Percentiles rank a stretch among this genome's conserved stretches.
phyloP scores from a whole-genome alignment of 306 rosid genomes.

The Inga laurina region DNA sequence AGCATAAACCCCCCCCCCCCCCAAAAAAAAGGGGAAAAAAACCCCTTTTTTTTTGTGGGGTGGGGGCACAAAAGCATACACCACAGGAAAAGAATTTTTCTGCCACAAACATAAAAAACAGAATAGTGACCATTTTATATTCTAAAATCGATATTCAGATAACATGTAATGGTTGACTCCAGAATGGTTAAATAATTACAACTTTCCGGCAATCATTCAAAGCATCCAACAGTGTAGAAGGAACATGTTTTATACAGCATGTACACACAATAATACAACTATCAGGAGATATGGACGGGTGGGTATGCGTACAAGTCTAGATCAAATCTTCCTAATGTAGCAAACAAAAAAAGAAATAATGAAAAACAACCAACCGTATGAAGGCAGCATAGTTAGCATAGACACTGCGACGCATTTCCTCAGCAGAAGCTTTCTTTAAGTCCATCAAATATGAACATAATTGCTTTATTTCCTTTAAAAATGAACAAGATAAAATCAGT shows the following conservation, averaged over 20 bases:
- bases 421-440: constrained; percentile 91
- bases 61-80: background rate
- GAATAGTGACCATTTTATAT: background rate
- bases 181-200: constrained; percentile 10
- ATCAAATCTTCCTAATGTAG: background rate
- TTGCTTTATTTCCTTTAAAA: constrained; percentile 84
- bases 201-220: constrained; percentile 9
- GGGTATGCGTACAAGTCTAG: background rate
- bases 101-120: constrained; percentile 8
- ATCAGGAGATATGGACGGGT: background rate
- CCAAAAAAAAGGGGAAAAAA: too few relatives aligned
- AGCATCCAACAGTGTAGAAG: background rate
- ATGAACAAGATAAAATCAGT: background rate
- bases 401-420: constrained; percentile 98
- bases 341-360: background rate
- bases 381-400: constrained; percentile 97
- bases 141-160: background rate
- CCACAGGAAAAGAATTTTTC: background rate
- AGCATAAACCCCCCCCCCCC: background rate
- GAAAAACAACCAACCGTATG: constrained; percentile 68
- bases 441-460: constrained; percentile 83
- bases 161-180: background rate
- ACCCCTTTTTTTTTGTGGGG: background rate
- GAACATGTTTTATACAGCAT: background rate
- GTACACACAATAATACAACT: constrained; percentile 2